Base-by-base conservation (phyloP, 2,329 filamentous ascomycete species). In the Aphanocladium album region DNA sequence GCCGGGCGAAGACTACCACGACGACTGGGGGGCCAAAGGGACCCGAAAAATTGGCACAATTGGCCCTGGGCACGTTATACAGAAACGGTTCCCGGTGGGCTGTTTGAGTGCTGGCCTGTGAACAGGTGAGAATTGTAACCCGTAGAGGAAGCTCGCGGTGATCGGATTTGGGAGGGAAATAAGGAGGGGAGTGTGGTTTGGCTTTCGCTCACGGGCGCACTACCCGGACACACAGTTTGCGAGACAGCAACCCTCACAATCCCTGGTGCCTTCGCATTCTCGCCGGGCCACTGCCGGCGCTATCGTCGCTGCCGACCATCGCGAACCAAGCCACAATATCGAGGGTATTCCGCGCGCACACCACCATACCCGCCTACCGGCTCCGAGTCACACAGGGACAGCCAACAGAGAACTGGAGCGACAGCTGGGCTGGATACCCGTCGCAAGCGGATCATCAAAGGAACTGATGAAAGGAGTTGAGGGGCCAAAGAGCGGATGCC, bases 321-420 rank as follows among this genome's bases (percentile, higher is more conserved):
- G 35, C 41, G 41, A 56, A 56, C 41, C 53, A 56, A 27, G 41
- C 53, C 53, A 56, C 53, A 56, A 56, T 56, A 46, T 56, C 53
- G 27, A 46, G n/a, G 8, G 41, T 19, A 35, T 35, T 46, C 27
- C 53, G 25, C 21, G 8, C 6, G n/a, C 52, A 16, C 35, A 39
- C 33, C 50, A 39, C 23, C 43, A 45, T 14, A 43, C 23, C 37
- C 37, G 37, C 39, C 53, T 25, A 23, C 35, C 53, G 41, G 53
- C 53, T 56, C 53, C 53, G 53, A 35, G 53, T 21, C 53, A 37
- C 11, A 17, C 45, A 2, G 39, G 12, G 41, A 46, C 16, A 39
- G 9, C 16, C 35, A 39, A 39, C 16, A 39, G 12, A 46, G 41
- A 53, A 41, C 46, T n/a, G 7, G 9, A 30, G 2, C 19, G 45